Evolutionary conservation across 2,329 filamentous ascomycete species (phyloP).

Genomic region (Meredithiella fracta): DNA sequence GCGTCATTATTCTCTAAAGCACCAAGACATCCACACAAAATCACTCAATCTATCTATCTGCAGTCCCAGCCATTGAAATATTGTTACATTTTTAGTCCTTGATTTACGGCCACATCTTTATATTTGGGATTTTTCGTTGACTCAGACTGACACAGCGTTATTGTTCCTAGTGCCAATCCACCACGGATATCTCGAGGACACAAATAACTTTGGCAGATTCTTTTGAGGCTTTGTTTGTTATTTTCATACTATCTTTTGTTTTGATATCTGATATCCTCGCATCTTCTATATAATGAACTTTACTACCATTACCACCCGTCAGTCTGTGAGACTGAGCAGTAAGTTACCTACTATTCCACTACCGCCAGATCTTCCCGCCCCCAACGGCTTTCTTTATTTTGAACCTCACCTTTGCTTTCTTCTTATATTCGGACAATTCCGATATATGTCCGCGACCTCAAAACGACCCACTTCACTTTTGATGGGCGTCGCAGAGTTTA

Average conservation of each 20-base stretch:
- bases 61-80: slow-evolving; percentile 1
- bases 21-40: no score
- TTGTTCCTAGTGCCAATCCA: background rate
- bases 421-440: no score
- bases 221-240: background rate
- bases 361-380: background rate
- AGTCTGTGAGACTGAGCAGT: slow-evolving; percentile 8
- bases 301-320: slow-evolving; percentile 12
- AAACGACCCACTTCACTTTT: no score
- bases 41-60: background rate
- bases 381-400: background rate
- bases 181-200: no score
- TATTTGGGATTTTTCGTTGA: background rate
- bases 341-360: background rate
- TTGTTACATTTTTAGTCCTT: slow-evolving; percentile 5
- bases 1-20: no score
- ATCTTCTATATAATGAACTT: slow-evolving; percentile 13
- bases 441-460: no score
- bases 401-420: no score
- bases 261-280: background rate
- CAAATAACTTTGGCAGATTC: background rate
- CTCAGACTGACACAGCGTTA: background rate
- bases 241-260: background rate
- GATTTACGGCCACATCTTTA: background rate
- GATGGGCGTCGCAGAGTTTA: no score